A percentile compares a stretch with the other conserved stretches of the same genome.
Evolutionary conservation across 225 moss, liverwort and hornwort species (phyloP).

Genomic region (Lunularia cruciata): DNA sequence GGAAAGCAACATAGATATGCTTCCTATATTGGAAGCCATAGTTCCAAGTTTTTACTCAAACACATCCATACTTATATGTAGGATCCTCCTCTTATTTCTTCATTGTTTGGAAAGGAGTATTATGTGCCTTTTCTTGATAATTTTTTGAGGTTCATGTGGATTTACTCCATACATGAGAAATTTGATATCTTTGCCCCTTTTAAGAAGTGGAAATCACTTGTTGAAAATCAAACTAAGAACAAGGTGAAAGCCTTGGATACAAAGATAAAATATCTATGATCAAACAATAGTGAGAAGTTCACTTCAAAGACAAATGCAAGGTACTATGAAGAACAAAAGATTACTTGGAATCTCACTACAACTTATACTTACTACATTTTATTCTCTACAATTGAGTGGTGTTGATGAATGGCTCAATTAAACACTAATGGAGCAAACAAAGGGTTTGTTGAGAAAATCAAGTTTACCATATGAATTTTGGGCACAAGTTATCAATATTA

Average conservation of each 20-base stretch:
- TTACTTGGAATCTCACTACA: conserved; percentile 3
- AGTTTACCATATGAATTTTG: not conserved
- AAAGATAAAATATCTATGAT: conserved; percentile 8
- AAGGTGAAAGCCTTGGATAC: too few species aligned
- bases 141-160: conserved; percentile 7
- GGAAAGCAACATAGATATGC: not conserved
- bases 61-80: conserved; percentile 10
- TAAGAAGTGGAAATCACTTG: not conserved
- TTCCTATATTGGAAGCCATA: conserved; percentile 5
- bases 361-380: too few species aligned
- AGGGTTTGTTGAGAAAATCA: conserved; percentile 12
- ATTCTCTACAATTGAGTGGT: conserved; percentile 13
- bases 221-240: conserved; percentile 5
- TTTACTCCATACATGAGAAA: conserved; percentile 8
- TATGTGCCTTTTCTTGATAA: conserved; percentile 21
- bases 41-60: not conserved
- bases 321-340: not conserved
- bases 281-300: conserved; percentile 23
- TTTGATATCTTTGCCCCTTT: conserved; percentile 1
- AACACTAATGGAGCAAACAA: not conserved
- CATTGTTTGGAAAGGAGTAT: not conserved
- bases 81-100: not conserved
- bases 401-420: not conserved
- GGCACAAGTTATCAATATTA: conserved; percentile 6
- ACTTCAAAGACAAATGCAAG: not conserved